These are phyloP conservation scores for Oryza meyeriana DNA, from an alignment of 176 grass and related monocot genomes.

Conservation along the genomic window DNA sequence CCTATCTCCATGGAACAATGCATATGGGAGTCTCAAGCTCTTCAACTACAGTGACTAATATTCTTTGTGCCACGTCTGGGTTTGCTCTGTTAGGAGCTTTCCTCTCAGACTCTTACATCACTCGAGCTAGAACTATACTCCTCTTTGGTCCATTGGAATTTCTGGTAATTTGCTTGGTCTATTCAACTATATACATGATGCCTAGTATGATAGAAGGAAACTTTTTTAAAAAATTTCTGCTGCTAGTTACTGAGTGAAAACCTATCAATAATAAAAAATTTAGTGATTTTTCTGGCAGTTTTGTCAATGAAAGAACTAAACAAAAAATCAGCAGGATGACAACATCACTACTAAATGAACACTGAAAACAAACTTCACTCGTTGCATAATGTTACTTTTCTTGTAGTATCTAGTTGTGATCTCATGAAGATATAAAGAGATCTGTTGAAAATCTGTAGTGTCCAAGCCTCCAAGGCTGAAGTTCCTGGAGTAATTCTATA, in stretches of 20 bases:
- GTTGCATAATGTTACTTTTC: neutral
- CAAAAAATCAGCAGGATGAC: neutral
- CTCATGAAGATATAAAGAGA: neutral
- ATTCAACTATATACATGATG: neutral
- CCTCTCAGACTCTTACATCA: constrained; percentile 64
- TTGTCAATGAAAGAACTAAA: neutral
- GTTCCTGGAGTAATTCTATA: neutral
- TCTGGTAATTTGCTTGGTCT: constrained; percentile 31
- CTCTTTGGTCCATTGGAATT: constrained; percentile 50
- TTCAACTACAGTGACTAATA: constrained; percentile 55
- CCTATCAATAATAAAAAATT: neutral
- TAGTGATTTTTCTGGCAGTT: neutral
- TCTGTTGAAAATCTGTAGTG: neutral
- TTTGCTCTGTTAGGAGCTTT: constrained; percentile 59
- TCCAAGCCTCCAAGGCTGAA: too few relatives aligned
- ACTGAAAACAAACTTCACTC: neutral
- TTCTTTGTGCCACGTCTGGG: constrained; percentile 36
- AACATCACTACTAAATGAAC: neutral
- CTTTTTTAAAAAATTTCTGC: neutral
- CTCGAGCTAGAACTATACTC: constrained; percentile 36
- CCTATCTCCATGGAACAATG: constrained; percentile 50
- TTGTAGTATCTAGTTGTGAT: neutral
- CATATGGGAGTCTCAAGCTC: constrained; percentile 43
- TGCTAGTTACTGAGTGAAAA: neutral
- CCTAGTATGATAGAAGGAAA: neutral